Evolutionary conservation across 257 asterid genomes (phyloP).

Genomic region (Haberlea rhodopensis): DNA sequence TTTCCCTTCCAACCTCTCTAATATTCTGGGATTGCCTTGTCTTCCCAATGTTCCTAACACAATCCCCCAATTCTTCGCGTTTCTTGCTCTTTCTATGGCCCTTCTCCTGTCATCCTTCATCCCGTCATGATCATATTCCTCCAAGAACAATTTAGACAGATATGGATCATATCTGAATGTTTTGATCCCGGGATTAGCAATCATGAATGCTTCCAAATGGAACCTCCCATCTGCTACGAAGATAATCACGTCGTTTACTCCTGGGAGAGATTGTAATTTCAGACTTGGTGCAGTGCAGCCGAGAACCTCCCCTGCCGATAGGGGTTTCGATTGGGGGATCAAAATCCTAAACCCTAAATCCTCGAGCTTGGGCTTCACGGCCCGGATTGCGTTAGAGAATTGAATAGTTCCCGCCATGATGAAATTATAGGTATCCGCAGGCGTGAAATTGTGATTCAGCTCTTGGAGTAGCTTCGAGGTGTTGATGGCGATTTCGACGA

Average conservation of each 20-base stretch:
- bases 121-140: constrained; percentile 88
- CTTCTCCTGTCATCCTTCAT: constrained; percentile 80
- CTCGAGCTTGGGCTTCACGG: constrained; percentile 80
- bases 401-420: constrained; percentile 93
- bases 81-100: constrained; percentile 74
- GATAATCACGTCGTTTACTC: constrained; percentile 48
- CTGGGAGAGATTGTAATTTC: constrained; percentile 28
- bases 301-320: constrained; percentile 93
- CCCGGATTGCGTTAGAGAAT: constrained; percentile 75
- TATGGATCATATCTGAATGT: constrained; percentile 84
- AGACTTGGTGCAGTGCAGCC: constrained; percentile 95
- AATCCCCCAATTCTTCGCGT: constrained; percentile 75
- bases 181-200: constrained; percentile 75
- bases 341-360: constrained; percentile 75
- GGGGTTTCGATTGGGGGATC: constrained; percentile 86
- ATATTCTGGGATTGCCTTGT: constrained; percentile 71
- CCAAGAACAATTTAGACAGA: constrained; percentile 77
- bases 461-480: constrained; percentile 53
- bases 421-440: constrained; percentile 42
- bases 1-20: constrained; percentile 81
- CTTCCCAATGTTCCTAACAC: constrained; percentile 91
- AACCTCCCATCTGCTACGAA: constrained; percentile 96
- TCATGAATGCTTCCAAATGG: constrained; percentile 96
- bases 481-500: constrained; percentile 77
- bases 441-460: constrained; percentile 52